A percentile compares a stretch with the other conserved stretches of the same genome.
Conservation (phyloP, 805 yeast species). For the Brettanomyces anomalus region DNA sequence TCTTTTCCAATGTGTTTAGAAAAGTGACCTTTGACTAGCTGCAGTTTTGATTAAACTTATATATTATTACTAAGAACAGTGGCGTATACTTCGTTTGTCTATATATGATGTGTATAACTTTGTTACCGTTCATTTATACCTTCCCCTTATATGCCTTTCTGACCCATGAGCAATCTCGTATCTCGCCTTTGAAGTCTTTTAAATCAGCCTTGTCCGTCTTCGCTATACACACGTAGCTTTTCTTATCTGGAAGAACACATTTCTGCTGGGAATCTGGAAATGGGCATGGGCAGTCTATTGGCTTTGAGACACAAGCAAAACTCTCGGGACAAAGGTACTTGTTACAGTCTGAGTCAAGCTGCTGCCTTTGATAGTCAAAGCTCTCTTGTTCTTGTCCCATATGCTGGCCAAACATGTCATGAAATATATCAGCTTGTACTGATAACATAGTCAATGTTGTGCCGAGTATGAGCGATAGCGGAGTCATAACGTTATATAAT, state of each 20-base stretch:
- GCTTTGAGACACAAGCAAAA: constrained; percentile 58
- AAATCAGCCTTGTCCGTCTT: constrained; percentile 41
- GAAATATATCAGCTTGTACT: constrained; percentile 1
- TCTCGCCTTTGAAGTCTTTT: constrained; percentile 33
- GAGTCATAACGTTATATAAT: too few relatives aligned
- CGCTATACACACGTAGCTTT: constrained; percentile 70
- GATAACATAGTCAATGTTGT: not conserved
- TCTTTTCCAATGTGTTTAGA: too few relatives aligned
- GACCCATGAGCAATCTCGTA: constrained; percentile 85
- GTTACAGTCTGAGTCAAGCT: constrained; percentile 41
- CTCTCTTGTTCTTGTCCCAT: constrained; percentile 19
- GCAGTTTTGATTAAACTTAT: too few relatives aligned
- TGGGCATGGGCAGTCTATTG: constrained; percentile 82
- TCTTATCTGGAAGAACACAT: constrained; percentile 64
- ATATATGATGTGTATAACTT: too few relatives aligned
- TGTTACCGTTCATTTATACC: not conserved
- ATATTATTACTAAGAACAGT: too few relatives aligned
- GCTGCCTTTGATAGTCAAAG: constrained; percentile 30
- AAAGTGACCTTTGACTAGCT: too few relatives aligned
- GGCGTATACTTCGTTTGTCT: too few relatives aligned
- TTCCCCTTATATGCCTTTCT: constrained; percentile 55
- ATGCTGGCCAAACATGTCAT: constrained; percentile 7
- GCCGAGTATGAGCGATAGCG: not conserved
- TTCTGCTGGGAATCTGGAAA: constrained; percentile 78
- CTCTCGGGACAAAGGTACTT: constrained; percentile 80